These are phyloP conservation scores for Eutrema heterophyllum DNA, from an alignment of 345 rosid genomes.

Conservation along the genomic window DNA sequence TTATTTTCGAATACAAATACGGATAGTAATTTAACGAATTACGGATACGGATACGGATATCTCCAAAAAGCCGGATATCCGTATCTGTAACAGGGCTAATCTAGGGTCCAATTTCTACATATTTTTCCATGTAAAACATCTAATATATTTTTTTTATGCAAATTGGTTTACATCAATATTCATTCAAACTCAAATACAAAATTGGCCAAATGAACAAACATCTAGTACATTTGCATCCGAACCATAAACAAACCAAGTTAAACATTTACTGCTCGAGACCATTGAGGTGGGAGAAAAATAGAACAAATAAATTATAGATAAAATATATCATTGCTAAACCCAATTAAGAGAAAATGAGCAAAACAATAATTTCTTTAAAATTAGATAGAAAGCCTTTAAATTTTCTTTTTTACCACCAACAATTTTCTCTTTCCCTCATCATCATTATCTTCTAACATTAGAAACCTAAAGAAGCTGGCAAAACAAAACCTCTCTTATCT, in stretches of 20 bases:
- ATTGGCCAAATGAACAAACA: no score
- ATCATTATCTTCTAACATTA: conserved; percentile 14
- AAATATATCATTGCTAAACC: no score
- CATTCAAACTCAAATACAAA: no score
- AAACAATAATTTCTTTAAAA: not conserved
- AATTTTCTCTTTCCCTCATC: not conserved
- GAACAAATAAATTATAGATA: not conserved
- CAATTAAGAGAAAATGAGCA: not conserved
- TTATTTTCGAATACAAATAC: no score
- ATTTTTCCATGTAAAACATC: no score
- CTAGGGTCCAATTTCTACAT: no score
- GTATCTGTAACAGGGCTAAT: no score
- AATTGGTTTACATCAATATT: no score
- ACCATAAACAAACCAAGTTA: not conserved
- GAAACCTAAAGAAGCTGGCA: conserved; percentile 31
- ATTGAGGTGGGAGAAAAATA: not conserved
- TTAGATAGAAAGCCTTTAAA: not conserved
- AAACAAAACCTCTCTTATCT: not conserved
- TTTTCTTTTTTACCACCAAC: not conserved
- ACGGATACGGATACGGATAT: no score
- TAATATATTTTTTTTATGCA: no score
- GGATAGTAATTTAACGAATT: no score
- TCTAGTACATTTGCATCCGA: not conserved
- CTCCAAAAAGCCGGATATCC: no score
- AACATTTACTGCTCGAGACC: not conserved